Conservation (phyloP, 2,329 filamentous ascomycete genomes). For the Colletotrichum kahawae region DNA sequence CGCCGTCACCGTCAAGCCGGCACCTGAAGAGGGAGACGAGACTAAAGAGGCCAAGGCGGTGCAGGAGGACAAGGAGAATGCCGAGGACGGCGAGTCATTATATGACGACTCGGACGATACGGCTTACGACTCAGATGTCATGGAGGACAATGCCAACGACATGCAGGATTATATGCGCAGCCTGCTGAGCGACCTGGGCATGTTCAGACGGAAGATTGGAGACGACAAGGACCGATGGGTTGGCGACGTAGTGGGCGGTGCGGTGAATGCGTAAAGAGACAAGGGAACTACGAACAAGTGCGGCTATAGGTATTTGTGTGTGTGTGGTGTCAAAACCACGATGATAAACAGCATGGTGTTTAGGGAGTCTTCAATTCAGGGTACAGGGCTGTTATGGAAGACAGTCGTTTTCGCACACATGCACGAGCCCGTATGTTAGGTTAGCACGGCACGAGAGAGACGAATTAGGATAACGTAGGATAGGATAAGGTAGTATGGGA, state of each 20-base stretch:
- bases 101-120: conserved; percentile 48
- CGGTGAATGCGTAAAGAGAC: conserved; percentile 42
- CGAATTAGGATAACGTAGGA: not conserved
- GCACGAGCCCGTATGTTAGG: not conserved
- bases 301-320: not conserved
- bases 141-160: conserved; percentile 62
- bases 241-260: conserved; percentile 59
- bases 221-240: conserved; percentile 79
- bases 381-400: not conserved
- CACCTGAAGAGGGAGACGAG: not conserved
- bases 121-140: conserved; percentile 45
- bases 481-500: not conserved
- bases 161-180: conserved; percentile 87
- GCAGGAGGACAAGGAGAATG: conserved; percentile 55
- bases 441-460: not conserved
- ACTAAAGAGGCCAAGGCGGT: conserved; percentile 5
- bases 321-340: not conserved
- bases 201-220: conserved; percentile 85
- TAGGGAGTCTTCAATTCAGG: conserved; percentile 17
- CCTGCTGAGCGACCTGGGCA: conserved; percentile 77
- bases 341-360: conserved; percentile 24
- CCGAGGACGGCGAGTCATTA: conserved; percentile 60
- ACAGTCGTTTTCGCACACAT: not conserved
- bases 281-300: not conserved
- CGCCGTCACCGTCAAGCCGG: conserved; percentile 45